Conservation (phyloP, 306 rosid species). For the Corylus americana region DNA sequence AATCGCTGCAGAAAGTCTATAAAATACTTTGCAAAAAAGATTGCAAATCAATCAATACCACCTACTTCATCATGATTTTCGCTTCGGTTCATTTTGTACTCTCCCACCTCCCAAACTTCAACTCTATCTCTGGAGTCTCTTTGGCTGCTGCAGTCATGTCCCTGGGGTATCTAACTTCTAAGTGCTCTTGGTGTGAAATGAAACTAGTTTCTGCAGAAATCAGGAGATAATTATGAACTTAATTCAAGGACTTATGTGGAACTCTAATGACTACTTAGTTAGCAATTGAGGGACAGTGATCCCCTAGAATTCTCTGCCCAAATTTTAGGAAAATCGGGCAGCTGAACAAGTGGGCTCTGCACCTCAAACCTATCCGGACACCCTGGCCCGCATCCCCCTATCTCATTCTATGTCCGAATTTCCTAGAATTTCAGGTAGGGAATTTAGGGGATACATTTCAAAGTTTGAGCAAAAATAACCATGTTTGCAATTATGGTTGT, state of each 20-base stretch:
- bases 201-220: not conserved
- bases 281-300: no score
- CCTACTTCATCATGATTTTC: conserved; percentile 71
- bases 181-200: not conserved
- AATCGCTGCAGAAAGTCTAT: conserved; percentile 62
- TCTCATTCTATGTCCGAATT: no score
- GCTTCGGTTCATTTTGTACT: conserved; percentile 72
- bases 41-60: conserved; percentile 49
- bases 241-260: not conserved
- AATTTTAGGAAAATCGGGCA: no score
- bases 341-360: no score
- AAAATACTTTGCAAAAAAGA: conserved; percentile 29
- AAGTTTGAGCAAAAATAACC: not conserved
- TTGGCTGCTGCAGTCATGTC: conserved; percentile 81
- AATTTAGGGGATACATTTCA: no score
- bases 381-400: no score
- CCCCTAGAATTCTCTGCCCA: no score
- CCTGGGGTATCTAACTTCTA: conserved; percentile 42
- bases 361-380: no score
- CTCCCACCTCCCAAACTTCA: conserved; percentile 74
- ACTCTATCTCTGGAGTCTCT: conserved; percentile 67
- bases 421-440: no score
- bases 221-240: not conserved
- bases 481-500: conserved; percentile 14
- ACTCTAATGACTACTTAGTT: not conserved